Base-by-base conservation (phyloP, 2,329 filamentous ascomycete genomes). In the Diatrype stigma region DNA sequence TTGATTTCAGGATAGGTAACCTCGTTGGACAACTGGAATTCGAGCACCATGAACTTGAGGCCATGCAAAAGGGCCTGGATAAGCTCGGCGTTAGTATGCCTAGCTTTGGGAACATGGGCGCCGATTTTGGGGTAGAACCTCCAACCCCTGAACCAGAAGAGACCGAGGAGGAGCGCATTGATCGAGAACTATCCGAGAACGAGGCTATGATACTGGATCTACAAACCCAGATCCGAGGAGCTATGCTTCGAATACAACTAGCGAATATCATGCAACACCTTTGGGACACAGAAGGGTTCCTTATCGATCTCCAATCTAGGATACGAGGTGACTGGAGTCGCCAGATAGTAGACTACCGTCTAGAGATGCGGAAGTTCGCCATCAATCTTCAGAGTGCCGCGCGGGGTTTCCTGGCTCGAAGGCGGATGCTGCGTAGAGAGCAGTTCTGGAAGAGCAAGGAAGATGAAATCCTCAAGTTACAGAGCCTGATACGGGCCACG, bases 41-140 rank as follows among this genome's bases (percentile, higher is more conserved):
- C 63, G 94, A 96, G 64, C 90, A 97, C 63, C 93, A 97, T 73
- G 95, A 99, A 66, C 79, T 99, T 26, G 94, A 99, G 70, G 90
- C 91, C 55, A 96, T 92, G 72, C 94, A 99, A 65, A 96, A 96
- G 66, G 94, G 94, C 45, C 82, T 99, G 44, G 94, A 99, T 74
- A 96, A 94, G 70, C 86, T 96, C 56, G 95, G 95, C 49, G 82
- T 93, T 57, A 95, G 83, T 64, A 96, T 99, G 91, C 94, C 94
- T 37, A 96, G 90, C 73, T 99, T 99, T 73, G 91, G 91, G 50
- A 95, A 92, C 53, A 97, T 99, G 89, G 87, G 92, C 47, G 93
- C 91, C 56, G 93, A 94, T 64, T 96, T 99, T 75, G 91, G 90
- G 35, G 87, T 93, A 6, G 90, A 95, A 62, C 84, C 59, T 4